Conservation (phyloP, 2,329 filamentous ascomycete species). For the Talaromyces sp. region DNA sequence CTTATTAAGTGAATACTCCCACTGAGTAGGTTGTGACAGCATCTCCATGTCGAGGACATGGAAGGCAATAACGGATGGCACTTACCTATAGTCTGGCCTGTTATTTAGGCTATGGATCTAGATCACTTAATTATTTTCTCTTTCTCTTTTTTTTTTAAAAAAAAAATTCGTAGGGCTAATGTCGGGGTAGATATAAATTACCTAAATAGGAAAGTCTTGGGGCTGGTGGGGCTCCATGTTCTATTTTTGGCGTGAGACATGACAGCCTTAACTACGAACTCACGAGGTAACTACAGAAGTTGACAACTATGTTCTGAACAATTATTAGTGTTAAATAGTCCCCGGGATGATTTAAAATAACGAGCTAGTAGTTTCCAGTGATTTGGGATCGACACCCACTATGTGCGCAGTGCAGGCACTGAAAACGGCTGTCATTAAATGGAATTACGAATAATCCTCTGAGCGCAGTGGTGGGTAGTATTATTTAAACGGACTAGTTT, state of each 20-base stretch:
- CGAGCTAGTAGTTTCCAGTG: no score
- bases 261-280: not conserved
- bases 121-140: no score
- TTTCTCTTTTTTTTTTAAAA: no score
- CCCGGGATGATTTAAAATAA: no score
- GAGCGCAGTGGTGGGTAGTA: no score
- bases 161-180: not conserved
- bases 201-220: not conserved
- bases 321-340: no score
- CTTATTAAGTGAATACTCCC: no score
- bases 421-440: not conserved
- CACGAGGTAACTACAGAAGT: not conserved
- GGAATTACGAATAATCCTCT: not conserved
- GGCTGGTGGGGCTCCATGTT: not conserved
- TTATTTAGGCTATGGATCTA: no score
- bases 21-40: no score
- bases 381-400: not conserved
- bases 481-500: not conserved
- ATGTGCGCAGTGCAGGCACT: not conserved
- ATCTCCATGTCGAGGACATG: no score
- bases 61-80: no score
- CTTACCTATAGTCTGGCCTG: no score
- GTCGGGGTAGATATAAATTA: not conserved
- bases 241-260: not conserved
- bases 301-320: not conserved